Conservation (phyloP, 257 asterid species). For the Jaltomata sinuosa region DNA sequence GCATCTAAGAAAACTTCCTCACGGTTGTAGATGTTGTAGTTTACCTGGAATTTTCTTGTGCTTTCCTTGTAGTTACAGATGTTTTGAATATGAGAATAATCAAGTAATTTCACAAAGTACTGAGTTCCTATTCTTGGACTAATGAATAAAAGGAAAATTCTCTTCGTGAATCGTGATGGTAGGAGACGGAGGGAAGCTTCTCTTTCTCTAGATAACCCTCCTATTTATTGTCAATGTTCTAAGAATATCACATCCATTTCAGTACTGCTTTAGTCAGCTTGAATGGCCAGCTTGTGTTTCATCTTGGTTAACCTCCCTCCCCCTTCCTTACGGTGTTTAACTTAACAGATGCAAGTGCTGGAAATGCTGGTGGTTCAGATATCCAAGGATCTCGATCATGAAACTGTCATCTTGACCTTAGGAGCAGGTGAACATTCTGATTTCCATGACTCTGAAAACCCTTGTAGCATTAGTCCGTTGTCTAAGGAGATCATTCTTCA, state of each 20-base stretch:
- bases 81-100: background rate
- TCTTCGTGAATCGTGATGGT: background rate
- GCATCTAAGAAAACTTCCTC: background rate
- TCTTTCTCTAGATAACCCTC: background rate
- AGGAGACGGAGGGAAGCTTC: background rate
- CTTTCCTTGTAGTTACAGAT: background rate
- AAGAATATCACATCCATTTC: background rate
- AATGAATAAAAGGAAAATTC: background rate
- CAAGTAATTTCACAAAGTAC: background rate
- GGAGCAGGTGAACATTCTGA: slow-evolving; percentile 20
- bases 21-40: background rate
- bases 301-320: background rate
- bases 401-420: slow-evolving; percentile 24
- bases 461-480: background rate
- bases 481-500: background rate
- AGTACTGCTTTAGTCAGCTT: background rate
- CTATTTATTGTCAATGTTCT: background rate
- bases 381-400: slow-evolving; percentile 10
- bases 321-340: background rate
- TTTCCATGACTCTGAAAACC: background rate
- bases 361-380: slow-evolving; percentile 15
- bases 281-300: background rate
- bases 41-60: background rate
- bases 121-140: background rate
- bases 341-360: slow-evolving; percentile 16